A percentile compares a stretch with the other conserved stretches of the same genome.
phyloP scores from a whole-genome alignment of 371 early-diverging fungal genomes.

The Zychaea mexicana region DNA sequence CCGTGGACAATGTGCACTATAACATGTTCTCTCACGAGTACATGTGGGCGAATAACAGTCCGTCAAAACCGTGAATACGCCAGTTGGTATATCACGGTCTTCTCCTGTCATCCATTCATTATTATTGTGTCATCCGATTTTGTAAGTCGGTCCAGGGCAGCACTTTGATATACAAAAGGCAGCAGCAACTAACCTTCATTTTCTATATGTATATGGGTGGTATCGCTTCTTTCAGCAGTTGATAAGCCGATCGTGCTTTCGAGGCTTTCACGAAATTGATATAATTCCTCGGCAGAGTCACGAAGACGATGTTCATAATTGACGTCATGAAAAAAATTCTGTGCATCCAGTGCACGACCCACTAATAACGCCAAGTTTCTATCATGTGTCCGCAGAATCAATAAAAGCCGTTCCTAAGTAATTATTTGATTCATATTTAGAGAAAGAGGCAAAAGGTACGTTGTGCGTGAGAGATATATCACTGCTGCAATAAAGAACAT shows the following conservation, averaged over 20 bases:
- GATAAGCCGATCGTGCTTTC: constrained; percentile 12
- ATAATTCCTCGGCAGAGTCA: constrained; percentile 75
- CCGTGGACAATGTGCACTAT: constrained; percentile 62
- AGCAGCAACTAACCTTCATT: constrained; percentile 8
- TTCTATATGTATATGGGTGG: background rate
- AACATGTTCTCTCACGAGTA: constrained; percentile 51
- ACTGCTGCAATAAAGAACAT: background rate
- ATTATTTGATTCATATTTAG: background rate
- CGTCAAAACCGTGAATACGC: constrained; percentile 66
- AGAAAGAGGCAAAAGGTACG: too few species aligned
- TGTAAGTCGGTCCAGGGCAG: too few species aligned
- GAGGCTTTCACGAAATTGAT: constrained; percentile 47
- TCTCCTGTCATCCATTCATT: background rate
- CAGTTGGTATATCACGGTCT: constrained; percentile 31
- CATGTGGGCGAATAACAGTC: constrained; percentile 75
- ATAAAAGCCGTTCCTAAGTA: constrained; percentile 55
- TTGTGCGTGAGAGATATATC: too few species aligned
- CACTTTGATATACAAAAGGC: too few species aligned
- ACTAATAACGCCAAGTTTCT: constrained; percentile 79
- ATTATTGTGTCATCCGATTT: too few species aligned
- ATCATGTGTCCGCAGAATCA: constrained; percentile 74
- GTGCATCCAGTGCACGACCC: constrained; percentile 80
- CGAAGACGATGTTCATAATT: constrained; percentile 75
- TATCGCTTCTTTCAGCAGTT: background rate
- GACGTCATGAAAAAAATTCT: constrained; percentile 85